Evolutionary conservation across 371 early-diverging fungal genomes (phyloP), one percentile per base, ranked within the genome.

Genomic region (Fennellomyces sp.): DNA sequence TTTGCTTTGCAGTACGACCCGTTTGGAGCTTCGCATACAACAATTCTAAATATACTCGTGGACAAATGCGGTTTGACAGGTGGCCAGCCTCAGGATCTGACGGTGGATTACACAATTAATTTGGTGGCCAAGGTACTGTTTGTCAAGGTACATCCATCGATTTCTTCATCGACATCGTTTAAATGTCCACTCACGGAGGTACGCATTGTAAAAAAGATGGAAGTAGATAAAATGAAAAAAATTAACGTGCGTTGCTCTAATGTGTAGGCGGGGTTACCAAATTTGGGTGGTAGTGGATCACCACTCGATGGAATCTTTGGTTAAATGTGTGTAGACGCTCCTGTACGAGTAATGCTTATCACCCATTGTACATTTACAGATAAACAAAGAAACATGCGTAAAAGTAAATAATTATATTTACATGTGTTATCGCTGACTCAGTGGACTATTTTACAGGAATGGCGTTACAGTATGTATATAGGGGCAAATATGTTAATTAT

Each of bases 91-190:
- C 31, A 21, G 8, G 58, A 66, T 11, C 45, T 81, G 28, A 66
- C 63, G 17, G 70, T 82, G 50, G 65, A 75, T 53, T 82, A 82
- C 38, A 68, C 65, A 7, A 68, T 82, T 36, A 68, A 63, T 25
- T 53, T 82, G 33, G 64, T 69, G 10, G 67, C 75, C 41, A 71
- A 65, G 56, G 71, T 82, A 17, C 53, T 82, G 19, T 71, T 73
- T 35, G 69, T 80, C 56, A 52, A 42, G 13, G 67, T 82, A 29
- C 66, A 72, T 56, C 73, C 75, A 38, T 66, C 77, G 19, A 75
- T 79, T 36, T 27, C 47, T 12, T 60, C 63, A 5, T 31, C 56
- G 1, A 50, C 66, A 15, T 33, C 66, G 0, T 64, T 72, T 48
- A 56, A 53, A 39, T 72, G 73, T 48, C 73, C 73, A 33, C 51